Evolutionary conservation across 768 basidiomycete genomes (phyloP).

Genomic region (Lentinula lateritia): DNA sequence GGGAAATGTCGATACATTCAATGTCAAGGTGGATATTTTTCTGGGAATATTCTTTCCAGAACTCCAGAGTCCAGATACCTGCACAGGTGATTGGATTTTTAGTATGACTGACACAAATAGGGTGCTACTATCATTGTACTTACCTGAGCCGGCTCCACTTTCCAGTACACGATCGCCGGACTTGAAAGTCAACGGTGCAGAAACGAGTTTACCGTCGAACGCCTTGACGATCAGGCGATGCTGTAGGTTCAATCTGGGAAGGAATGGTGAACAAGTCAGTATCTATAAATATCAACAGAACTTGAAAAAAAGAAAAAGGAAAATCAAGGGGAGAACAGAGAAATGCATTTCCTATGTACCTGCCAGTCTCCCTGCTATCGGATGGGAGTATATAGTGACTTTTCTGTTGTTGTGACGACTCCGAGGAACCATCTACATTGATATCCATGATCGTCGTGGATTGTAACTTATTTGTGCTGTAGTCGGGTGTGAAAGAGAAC

Average conservation of each 20-base stretch:
- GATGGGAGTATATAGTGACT: not conserved
- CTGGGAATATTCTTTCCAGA: not conserved
- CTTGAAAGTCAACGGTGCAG: not conserved
- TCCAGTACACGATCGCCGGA: not conserved
- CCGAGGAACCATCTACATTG: no score
- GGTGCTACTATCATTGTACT: no score
- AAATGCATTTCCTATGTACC: not conserved
- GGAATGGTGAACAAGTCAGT: not conserved
- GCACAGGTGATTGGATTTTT: not conserved
- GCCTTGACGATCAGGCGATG: not conserved
- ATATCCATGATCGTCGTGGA: no score
- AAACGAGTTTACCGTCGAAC: not conserved
- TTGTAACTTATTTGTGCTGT: no score
- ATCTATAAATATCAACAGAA: not conserved
- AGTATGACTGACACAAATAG: not conserved
- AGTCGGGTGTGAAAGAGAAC: no score
- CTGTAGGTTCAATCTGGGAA: not conserved
- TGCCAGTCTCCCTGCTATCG: not conserved
- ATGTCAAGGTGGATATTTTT: not conserved
- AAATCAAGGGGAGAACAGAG: no score
- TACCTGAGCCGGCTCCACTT: slow-evolving; percentile 1
- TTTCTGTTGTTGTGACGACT: not conserved
- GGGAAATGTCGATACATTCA: not conserved
- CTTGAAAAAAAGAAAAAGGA: no score
- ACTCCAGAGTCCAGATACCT: slow-evolving; percentile 1